A percentile compares a stretch with the other conserved stretches of the same genome.
Evolutionary conservation across 805 yeast genomes (phyloP).

Genomic region (Monosporozyma aerobia): DNA sequence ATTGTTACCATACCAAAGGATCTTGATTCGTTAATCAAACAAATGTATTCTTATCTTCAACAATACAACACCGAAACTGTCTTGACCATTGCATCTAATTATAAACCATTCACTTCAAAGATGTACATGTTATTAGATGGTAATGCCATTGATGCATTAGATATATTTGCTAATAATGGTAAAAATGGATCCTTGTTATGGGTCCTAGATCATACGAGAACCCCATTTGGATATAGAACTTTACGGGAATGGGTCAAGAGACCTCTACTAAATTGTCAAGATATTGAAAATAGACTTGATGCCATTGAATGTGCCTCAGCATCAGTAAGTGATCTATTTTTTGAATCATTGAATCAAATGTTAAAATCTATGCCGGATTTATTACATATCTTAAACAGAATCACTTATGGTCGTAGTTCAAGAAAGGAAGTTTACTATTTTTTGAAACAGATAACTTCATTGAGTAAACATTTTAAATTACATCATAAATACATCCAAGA

Average conservation of each 20-base stretch:
- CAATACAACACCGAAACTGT: constrained; percentile 56
- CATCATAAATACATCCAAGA: constrained; percentile 24
- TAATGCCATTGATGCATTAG: constrained; percentile 61
- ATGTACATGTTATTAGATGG: constrained; percentile 49
- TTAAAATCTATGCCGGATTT: constrained; percentile 43
- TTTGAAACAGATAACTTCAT: constrained; percentile 36
- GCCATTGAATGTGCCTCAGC: constrained; percentile 46
- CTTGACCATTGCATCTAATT: constrained; percentile 44
- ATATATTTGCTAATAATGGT: constrained; percentile 57
- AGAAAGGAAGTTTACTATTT: constrained; percentile 53
- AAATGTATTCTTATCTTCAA: constrained; percentile 44
- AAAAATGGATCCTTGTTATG: constrained; percentile 66
- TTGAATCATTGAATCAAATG: constrained; percentile 30
- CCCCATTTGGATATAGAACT: constrained; percentile 64
- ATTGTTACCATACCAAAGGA: constrained; percentile 14
- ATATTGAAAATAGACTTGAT: constrained; percentile 51
- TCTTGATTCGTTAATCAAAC: constrained; percentile 27
- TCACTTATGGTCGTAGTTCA: constrained; percentile 50
- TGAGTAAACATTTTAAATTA: constrained; percentile 28
- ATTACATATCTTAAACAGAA: constrained; percentile 45
- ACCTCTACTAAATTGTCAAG: constrained; percentile 51
- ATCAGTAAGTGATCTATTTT: constrained; percentile 31
- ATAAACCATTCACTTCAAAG: constrained; percentile 36
- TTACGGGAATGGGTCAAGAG: constrained; percentile 63
- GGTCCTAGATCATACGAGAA: constrained; percentile 72